Evolutionary conservation across 2,329 filamentous ascomycete species (phyloP), one percentile per base, ranked within the genome.

Genomic region (Allantophomopsis cytisporea): DNA sequence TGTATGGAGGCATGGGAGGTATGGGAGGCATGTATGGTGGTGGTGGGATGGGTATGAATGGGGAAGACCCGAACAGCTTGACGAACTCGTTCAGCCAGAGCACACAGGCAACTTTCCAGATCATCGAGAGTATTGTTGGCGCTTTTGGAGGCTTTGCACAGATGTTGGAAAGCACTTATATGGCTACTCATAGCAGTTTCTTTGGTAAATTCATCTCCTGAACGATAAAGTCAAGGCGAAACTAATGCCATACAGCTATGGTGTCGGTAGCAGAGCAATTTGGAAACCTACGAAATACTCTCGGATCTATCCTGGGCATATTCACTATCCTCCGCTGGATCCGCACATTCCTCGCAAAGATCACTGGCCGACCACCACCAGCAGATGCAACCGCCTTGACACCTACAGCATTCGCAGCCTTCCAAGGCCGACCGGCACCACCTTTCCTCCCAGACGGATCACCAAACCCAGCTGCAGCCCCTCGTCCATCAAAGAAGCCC

Each of bases 141-240:
- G 88, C 91, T 2, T 98, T 98, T 66, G 88, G 88, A 15, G 91
- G 93, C 0, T 96, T 98, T 57, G 86, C 93, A 11, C 91, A 98
- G 66, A 98, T 98, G 91, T 71, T 98, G 20, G 91, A 98, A 64
- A 96, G 91, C 66, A 96, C 91, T 10, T 98, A 95, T 54, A 98
- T 98, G 93, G 91, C 93, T 21, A 98, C 91, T 0, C 91, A 98
- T 61, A 95, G 88, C 5, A 94, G 86, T 39, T 98, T 98, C 62
- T 98, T 96, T 54, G 88, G 87, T 94, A 73, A 53, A 81, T 62
- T 23, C 5, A 41, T 20, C 36, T 38, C 47, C 40, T 28, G 23
- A 12, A 28, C 7, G 3, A 28, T 10, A 12, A 28, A 28, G 18
- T 6, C 23, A 3, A 10, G 23, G 23, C 7, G 3, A 28, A 28